Evolutionary conservation across 2,329 filamentous ascomycete species (phyloP).

Genomic region (Dactylellina haptotyla): DNA sequence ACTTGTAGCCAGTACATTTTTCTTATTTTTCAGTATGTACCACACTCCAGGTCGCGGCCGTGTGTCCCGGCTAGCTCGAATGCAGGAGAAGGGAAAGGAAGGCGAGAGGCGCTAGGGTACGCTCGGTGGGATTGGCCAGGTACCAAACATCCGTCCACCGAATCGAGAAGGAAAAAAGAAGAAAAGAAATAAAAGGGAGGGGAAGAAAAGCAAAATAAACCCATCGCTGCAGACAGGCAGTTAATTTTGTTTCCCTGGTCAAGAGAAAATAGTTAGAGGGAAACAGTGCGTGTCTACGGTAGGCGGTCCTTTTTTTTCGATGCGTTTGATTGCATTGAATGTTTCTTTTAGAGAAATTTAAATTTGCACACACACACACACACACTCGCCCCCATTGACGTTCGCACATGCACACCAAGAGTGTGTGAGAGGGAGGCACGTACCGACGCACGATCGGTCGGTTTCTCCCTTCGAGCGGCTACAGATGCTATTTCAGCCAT

Average conservation of each 20-base stretch:
- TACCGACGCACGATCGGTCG: too few relatives aligned
- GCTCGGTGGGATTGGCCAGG: conserved; percentile 48
- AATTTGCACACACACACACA: too few relatives aligned
- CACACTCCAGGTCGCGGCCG: neutral
- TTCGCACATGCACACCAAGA: too few relatives aligned
- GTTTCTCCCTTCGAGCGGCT: neutral
- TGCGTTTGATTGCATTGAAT: neutral
- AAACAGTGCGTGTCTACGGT: conserved; percentile 23
- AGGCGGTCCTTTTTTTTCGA: conserved; percentile 8
- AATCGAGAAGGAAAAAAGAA: conserved; percentile 41
- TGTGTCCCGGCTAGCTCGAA: conserved; percentile 28
- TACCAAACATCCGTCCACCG: conserved; percentile 20
- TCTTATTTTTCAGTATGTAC: neutral
- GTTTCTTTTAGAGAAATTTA: too few relatives aligned
- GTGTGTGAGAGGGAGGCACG: too few relatives aligned
- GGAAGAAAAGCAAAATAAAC: conserved; percentile 3
- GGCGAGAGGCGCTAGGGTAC: conserved; percentile 48
- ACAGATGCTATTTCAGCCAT: conserved; percentile 2
- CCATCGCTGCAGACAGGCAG: conserved; percentile 21
- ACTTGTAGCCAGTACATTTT: conserved; percentile 8
- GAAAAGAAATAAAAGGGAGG: conserved; percentile 1
- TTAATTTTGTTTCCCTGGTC: conserved; percentile 20
- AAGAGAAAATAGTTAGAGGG: too few relatives aligned
- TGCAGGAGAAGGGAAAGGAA: conserved; percentile 52
- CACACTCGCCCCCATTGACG: too few relatives aligned